Percentiles rank a stretch among this genome's conserved stretches.
Conservation (phyloP, 2,329 filamentous ascomycete genomes). For the Aspergillus neotritici region DNA sequence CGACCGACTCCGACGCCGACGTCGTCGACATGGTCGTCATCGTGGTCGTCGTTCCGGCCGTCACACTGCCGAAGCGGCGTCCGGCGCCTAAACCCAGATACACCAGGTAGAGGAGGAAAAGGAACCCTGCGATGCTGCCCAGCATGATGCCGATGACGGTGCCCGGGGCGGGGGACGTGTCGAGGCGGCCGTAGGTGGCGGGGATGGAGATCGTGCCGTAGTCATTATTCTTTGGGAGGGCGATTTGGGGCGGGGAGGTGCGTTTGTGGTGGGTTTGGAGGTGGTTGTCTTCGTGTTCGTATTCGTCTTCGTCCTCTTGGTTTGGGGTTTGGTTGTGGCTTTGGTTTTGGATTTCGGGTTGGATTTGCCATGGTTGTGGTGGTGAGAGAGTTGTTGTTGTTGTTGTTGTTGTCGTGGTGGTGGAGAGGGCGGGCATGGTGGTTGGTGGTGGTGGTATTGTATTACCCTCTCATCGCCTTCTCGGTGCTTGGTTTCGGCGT, state of each 20-base stretch:
- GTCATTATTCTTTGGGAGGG: conserved; percentile 17
- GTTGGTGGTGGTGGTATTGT: too few relatives aligned
- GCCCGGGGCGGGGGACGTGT: conserved; percentile 50
- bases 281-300: background rate
- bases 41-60: conserved; percentile 16
- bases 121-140: conserved; percentile 45
- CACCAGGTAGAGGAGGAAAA: conserved; percentile 50
- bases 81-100: conserved; percentile 47
- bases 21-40: conserved; percentile 26
- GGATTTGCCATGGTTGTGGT: background rate
- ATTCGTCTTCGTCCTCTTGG: background rate
- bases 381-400: background rate
- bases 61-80: conserved; percentile 26
- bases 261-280: conserved; percentile 1
- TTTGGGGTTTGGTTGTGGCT: background rate
- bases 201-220: conserved; percentile 49
- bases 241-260: background rate
- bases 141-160: conserved; percentile 56
- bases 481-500: too few relatives aligned
- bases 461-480: too few relatives aligned
- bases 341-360: background rate
- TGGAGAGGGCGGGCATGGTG: too few relatives aligned
- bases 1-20: conserved; percentile 17
- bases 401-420: too few relatives aligned
- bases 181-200: conserved; percentile 53